Conservation (phyloP, 345 rosid genomes). For the Rhodamnia argentea region DNA sequence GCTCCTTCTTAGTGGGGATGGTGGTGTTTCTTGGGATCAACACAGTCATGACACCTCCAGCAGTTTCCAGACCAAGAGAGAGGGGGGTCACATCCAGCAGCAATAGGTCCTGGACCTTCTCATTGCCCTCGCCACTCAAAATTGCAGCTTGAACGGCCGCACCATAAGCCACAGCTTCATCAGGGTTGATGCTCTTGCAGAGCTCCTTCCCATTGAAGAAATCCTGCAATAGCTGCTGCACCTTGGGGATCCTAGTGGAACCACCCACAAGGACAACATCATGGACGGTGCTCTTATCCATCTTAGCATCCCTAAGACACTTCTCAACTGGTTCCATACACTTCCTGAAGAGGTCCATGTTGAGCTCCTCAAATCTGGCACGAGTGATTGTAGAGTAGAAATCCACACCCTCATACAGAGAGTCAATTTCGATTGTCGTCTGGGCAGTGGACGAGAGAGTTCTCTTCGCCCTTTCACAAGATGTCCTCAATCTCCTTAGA, state of each 20-base stretch:
- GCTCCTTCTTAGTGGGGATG: conserved; percentile 31
- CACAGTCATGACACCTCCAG: conserved; percentile 32
- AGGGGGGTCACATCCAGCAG: conserved; percentile 25
- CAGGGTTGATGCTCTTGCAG: conserved; percentile 40
- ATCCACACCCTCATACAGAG: conserved; percentile 28
- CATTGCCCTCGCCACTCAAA: conserved; percentile 22
- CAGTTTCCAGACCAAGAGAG: conserved; percentile 25
- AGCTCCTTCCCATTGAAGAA: conserved; percentile 33
- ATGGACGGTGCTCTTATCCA: conserved; percentile 36
- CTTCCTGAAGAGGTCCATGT: conserved; percentile 43
- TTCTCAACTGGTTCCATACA: conserved; percentile 48
- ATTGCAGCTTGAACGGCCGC: conserved; percentile 34
- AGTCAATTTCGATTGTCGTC: conserved; percentile 41
- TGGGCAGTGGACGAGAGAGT: conserved; percentile 41
- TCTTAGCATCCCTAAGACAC: conserved; percentile 40
- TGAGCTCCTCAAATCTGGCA: conserved; percentile 36
- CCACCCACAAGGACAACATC: conserved; percentile 53
- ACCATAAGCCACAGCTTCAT: conserved; percentile 35
- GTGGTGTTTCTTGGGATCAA: conserved; percentile 29
- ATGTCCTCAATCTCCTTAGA: conserved; percentile 32
- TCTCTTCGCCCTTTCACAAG: conserved; percentile 47
- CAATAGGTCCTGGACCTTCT: conserved; percentile 23
- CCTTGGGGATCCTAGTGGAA: conserved; percentile 45
- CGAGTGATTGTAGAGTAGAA: conserved; percentile 37
- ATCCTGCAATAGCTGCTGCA: conserved; percentile 31